Percentiles rank a stretch among this genome's conserved stretches.
phyloP scores from a whole-genome alignment of 2,329 filamentous ascomycete genomes.

The Fusarium bactridioides region DNA sequence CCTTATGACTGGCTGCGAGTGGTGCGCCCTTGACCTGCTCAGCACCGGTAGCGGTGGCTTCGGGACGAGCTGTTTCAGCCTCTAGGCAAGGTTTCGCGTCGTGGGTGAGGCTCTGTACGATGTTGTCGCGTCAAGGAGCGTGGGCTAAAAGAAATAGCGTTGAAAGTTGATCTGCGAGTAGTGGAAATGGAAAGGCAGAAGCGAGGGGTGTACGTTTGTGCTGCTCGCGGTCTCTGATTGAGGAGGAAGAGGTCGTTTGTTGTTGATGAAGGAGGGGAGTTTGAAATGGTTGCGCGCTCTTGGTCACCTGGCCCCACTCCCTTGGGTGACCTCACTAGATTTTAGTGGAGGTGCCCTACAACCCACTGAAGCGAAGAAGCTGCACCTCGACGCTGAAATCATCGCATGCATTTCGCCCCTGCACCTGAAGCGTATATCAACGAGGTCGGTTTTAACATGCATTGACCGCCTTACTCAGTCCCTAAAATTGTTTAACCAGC shows the following conservation, averaged over 20 bases:
- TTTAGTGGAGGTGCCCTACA: neutral
- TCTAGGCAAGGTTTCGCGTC: neutral
- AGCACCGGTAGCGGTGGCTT: slow-evolving; percentile 66
- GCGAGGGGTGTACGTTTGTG: neutral
- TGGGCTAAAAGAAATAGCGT: neutral
- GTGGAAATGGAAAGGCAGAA: neutral
- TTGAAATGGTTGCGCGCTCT: neutral
- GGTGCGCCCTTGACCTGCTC: slow-evolving; percentile 77
- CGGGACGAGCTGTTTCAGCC: slow-evolving; percentile 23
- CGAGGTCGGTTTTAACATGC: rapidly evolving
- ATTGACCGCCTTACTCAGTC: too few relatives aligned
- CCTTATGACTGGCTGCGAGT: slow-evolving; percentile 64
- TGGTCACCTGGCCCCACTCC: neutral
- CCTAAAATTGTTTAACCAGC: rapidly evolving
- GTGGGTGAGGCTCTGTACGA: neutral
- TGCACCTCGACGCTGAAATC: neutral
- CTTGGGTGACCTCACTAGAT: rapidly evolving
- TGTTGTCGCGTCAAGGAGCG: neutral
- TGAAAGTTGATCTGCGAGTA: rapidly evolving
- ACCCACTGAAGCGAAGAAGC: neutral
- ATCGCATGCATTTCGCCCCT: too few relatives aligned
- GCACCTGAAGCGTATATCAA: rapidly evolving
- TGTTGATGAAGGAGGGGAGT: neutral
- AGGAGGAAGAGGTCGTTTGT: neutral
- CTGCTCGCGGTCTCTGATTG: neutral